Conservation (phyloP, 2,329 filamentous ascomycete species). For the Fusarium sp. region DNA sequence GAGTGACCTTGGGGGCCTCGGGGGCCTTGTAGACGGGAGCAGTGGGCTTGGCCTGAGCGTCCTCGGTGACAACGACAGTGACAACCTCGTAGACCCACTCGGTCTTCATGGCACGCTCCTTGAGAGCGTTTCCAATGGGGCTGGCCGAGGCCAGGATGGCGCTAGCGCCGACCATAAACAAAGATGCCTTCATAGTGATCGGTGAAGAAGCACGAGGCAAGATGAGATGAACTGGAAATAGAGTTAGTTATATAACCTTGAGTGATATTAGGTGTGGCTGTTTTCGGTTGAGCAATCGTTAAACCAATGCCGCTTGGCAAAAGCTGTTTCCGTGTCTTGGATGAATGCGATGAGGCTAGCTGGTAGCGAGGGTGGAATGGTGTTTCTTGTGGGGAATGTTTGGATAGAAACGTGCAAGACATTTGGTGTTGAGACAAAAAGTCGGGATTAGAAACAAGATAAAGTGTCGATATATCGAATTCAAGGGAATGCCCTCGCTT, state of each 20-base stretch:
- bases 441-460: conserved; percentile 3
- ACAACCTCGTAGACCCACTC: conserved; percentile 55
- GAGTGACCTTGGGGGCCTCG: conserved; percentile 10
- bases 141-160: conserved; percentile 59
- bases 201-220: conserved; percentile 24
- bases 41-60: conserved; percentile 22
- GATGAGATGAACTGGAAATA: conserved; percentile 30
- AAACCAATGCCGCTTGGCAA: conserved; percentile 34
- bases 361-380: conserved; percentile 28
- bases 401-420: conserved; percentile 36
- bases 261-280: conserved; percentile 29
- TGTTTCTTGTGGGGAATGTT: conserved; percentile 41
- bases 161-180: conserved; percentile 58
- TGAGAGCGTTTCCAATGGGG: conserved; percentile 51
- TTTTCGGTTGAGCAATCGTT: conserved; percentile 23
- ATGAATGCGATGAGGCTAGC: conserved; percentile 35
- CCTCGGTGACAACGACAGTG: conserved; percentile 59
- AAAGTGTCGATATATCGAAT: conserved; percentile 12
- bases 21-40: conserved; percentile 4
- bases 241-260: conserved; percentile 41
- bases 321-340: conserved; percentile 32
- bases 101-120: conserved; percentile 55
- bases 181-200: conserved; percentile 62
- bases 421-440: conserved; percentile 38
- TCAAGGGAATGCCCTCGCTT: conserved; percentile 6